Evolutionary conservation across 192 early-diverging fungal species (phyloP), one percentile per base, ranked within the genome.

Genomic region (Backusella mclennaniae): DNA sequence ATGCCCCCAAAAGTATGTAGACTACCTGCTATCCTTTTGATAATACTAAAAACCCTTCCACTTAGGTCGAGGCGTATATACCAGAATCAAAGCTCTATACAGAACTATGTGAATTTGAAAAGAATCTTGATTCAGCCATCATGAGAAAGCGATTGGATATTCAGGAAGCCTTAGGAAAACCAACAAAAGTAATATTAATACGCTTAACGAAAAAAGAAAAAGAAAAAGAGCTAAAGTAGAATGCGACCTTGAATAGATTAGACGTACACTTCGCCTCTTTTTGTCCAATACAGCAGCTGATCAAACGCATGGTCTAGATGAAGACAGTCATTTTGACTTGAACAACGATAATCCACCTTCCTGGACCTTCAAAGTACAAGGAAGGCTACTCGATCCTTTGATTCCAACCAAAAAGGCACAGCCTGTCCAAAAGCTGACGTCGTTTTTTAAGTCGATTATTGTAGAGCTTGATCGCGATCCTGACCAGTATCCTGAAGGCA

Each of bases 331-430:
- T 70, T 52, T 87, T 71, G 89, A 87, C 67, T 86, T 81, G 35
- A 87, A 79, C 71, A 80, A 68, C 31, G 82, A 72, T 42, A 83
- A 80, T 35, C 85, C 89, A 66, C 96, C 96, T 8, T 92, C 91
- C 29, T 99, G 97, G 97, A 97, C 96, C 14, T 85, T 99, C 72
- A 90, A 90, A 68, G 88, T 99, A 8, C 94, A 99, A 74, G 97
- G 97, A 35, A 85, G 95, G 53, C 83, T 99, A 71, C 84, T 98
- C 3, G 96, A 98, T 41, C 74, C 80, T 35, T 38, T 74, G 78
- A 88, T 84, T 73, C 67, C 92, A 79, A 74, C 88, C 67, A 90
- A 90, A 78, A 90, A 91, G 80, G 83, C 82, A 31, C 87, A 88
- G 33, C 85, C 90, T 15, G 73, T 84, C 73, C 77, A 87, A 85